Percentiles rank a stretch among this genome's conserved stretches.
Conservation (phyloP, 148 eudicot genomes). For the Polygonum aviculare region DNA sequence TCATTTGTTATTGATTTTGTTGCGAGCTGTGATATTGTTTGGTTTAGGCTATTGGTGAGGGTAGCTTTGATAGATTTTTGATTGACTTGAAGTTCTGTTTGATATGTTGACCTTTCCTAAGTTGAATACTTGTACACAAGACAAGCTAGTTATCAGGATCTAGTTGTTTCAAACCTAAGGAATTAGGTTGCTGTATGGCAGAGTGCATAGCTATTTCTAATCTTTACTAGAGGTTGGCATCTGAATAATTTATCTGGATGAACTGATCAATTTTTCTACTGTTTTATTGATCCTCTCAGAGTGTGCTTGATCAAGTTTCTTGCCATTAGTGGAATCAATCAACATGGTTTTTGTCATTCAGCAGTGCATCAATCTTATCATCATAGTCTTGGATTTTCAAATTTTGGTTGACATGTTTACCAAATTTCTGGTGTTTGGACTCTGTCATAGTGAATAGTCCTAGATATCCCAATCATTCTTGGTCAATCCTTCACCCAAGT, state of each 20-base stretch:
- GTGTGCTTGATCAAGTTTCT: neutral
- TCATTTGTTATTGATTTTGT: neutral
- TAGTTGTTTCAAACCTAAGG: neutral
- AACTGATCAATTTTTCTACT: constrained; percentile 2
- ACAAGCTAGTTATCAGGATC: neutral
- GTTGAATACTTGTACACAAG: neutral
- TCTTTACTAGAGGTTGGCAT: neutral
- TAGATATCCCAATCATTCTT: neutral
- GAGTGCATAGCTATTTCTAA: neutral
- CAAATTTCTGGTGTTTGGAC: neutral
- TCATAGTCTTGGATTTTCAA: neutral
- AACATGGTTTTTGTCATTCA: constrained; percentile 4
- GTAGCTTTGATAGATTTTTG: neutral
- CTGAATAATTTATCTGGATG: neutral
- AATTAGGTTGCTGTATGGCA: neutral
- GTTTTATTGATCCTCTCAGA: neutral
- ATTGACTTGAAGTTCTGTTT: neutral
- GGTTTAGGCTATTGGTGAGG: neutral
- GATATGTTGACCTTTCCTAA: neutral
- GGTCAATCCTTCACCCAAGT: neutral
- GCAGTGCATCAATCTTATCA: neutral
- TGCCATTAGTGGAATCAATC: neutral
- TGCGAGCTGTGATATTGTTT: neutral
- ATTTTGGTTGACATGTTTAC: neutral
- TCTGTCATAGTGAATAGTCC: neutral